Evolutionary conservation across 2,329 filamentous ascomycete genomes (phyloP), one percentile per base, ranked within the genome.

Genomic region (Leptodontidium sp.): DNA sequence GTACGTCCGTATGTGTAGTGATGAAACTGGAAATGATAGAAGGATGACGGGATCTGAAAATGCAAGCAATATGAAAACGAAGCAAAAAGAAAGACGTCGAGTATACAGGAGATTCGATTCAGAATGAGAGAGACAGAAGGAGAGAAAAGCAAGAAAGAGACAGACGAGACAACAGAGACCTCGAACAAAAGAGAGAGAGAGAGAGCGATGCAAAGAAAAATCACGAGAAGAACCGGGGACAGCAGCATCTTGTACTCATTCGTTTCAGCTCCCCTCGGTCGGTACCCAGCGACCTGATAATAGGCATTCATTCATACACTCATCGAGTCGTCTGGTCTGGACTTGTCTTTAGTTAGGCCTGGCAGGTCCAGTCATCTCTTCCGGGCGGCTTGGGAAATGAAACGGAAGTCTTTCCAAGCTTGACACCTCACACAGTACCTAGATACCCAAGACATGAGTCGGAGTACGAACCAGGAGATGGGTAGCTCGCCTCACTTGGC

Each of bases 351-450:
- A 35, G 32, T 9, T 35, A 35, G 32, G 32, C 32, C 32, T 35
- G 49, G 2, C 1, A 66, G 69, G 29, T 32, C 69, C 61, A 57
- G 68, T 71, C 58, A 62, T 35, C 55, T 49, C 50, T 61, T 68
- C 50, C 32, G 61, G 68, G 72, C 71, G 72, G 66, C 50, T 71
- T 68, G 71, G 61, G 72, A 74, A 73, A 74, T 74, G 72, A 74
- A 74, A 73, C 72, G 21, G 21, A 21, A 21, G 21, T 21, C 21
- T 21, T 17, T 12, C 12, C 49, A 26, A 21, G 24, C 49, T 17
- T 12, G 45, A 49, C n/a, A 35, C 32, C 4, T 5, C 32, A 35
- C 32, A 35, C 5, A 35, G 32, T 35, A 35, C 32, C 32, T 5
- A 4, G 32, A 9, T 35, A 35, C 32, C 32, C 32, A 35, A 5